phyloP scores from a whole-genome alignment of 164 flowering plant species.

The Magnolia changhungtana region DNA sequence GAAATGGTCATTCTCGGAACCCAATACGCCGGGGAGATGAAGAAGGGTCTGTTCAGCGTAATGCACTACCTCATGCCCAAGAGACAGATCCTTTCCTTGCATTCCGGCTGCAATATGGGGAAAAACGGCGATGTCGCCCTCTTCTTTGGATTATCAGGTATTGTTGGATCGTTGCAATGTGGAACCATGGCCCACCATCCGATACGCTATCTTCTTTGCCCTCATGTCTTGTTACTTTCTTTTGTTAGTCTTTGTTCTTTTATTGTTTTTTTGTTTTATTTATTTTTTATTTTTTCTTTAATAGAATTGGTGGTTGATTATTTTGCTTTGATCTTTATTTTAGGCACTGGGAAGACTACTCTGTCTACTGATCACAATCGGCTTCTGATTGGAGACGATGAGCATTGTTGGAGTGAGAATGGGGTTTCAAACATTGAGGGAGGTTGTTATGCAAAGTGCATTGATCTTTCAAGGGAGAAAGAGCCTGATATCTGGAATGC shows the following conservation, averaged over 20 bases:
- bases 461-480: constrained; percentile 81
- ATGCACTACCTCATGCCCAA: constrained; percentile 99
- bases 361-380: constrained; percentile 95
- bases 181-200: constrained; percentile 5
- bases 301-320: not conserved
- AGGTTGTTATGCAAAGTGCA: constrained; percentile 97
- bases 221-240: not conserved
- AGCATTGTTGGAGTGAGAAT: constrained; percentile 95
- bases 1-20: constrained; percentile 99
- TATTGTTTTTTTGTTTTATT: not conserved
- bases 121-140: constrained; percentile 97
- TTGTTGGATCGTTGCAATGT: constrained; percentile 20
- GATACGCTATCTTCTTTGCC: constrained; percentile 18
- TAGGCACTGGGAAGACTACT: constrained; percentile 99
- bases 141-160: constrained; percentile 99
- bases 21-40: constrained; percentile 99
- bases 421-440: constrained; percentile 99
- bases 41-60: constrained; percentile 93
- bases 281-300: not conserved
- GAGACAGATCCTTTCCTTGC: constrained; percentile 90
- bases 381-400: constrained; percentile 90
- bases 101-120: constrained; percentile 99
- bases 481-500: constrained; percentile 99
- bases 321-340: not conserved
- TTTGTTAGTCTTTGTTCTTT: not conserved